Evolutionary conservation across 208 protist genomes (phyloP).

Genomic region (Leishmania martiniquensis): DNA sequence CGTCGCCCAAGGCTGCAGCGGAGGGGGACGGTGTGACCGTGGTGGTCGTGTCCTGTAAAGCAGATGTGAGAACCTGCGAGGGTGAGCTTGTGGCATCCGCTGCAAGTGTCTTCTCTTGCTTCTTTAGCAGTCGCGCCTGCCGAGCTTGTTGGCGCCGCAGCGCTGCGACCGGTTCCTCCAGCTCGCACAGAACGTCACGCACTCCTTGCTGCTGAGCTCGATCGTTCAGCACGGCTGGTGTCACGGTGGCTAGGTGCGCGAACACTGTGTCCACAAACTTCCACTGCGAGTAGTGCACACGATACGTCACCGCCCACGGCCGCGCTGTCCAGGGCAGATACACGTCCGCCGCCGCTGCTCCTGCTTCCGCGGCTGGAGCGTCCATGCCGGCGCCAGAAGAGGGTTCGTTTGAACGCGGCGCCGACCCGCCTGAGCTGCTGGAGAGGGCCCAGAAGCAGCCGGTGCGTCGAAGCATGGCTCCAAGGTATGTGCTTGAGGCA

Average conservation of each 20-base stretch:
- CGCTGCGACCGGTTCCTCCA: slow-evolving; percentile 54
- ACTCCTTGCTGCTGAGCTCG: slow-evolving; percentile 41
- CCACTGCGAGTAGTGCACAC: slow-evolving; percentile 49
- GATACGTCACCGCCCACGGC: slow-evolving; percentile 53
- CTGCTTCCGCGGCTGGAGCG: neutral
- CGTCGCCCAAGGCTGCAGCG: neutral
- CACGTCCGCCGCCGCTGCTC: slow-evolving; percentile 10
- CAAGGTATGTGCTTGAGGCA: neutral
- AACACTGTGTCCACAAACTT: slow-evolving; percentile 62
- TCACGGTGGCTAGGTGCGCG: slow-evolving; percentile 43
- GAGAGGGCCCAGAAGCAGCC: neutral
- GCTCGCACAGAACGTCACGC: slow-evolving; percentile 49
- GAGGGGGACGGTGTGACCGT: neutral
- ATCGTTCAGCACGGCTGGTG: slow-evolving; percentile 36
- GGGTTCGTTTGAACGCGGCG: neutral
- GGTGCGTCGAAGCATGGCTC: slow-evolving; percentile 18
- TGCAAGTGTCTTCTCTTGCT: neutral
- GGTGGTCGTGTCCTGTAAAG: neutral
- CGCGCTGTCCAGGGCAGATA: slow-evolving; percentile 73
- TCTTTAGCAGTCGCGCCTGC: slow-evolving; percentile 4
- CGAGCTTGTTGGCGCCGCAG: slow-evolving; percentile 28
- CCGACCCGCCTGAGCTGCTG: slow-evolving; percentile 6
- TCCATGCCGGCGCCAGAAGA: neutral
- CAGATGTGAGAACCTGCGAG: neutral
- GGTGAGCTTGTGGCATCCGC: neutral